Conservation (phyloP, 129 eudicot genomes). For the Lonicera japonica region DNA sequence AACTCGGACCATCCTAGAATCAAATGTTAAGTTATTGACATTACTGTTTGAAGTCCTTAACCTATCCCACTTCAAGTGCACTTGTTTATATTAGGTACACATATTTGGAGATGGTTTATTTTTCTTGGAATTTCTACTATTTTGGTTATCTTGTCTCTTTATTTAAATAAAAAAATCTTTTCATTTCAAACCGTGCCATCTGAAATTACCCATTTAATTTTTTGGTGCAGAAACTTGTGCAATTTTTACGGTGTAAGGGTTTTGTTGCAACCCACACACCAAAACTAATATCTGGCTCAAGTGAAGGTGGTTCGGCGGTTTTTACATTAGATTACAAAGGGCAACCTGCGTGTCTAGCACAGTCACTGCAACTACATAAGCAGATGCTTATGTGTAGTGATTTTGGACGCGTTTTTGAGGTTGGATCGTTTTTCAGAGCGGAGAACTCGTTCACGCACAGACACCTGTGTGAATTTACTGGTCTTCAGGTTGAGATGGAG, state of each 20-base stretch:
- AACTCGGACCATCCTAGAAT: too few species aligned
- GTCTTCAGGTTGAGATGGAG: conserved; percentile 95
- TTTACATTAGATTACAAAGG: conserved; percentile 75
- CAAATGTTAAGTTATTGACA: too few species aligned
- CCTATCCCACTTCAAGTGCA: too few species aligned
- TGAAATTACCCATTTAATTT: too few species aligned
- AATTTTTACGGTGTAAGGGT: conserved; percentile 45
- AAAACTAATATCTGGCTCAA: conserved; percentile 68
- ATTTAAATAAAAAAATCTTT: too few species aligned
- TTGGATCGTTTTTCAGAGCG: conserved; percentile 93
- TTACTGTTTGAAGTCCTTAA: too few species aligned
- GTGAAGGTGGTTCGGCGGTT: conserved; percentile 96
- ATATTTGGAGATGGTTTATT: too few species aligned
- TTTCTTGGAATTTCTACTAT: too few species aligned
- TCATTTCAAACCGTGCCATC: too few species aligned
- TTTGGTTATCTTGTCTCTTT: too few species aligned
- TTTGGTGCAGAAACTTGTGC: conserved; percentile 57
- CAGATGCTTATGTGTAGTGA: conserved; percentile 93
- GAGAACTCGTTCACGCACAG: conserved; percentile 87
- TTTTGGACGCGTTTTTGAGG: conserved; percentile 70
- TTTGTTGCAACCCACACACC: too few species aligned
- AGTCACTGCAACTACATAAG: conserved; percentile 91
- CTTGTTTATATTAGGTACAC: too few species aligned
- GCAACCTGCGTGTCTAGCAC: conserved; percentile 86
- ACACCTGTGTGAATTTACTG: conserved; percentile 85